Percentiles rank a stretch among this genome's conserved stretches.
These are phyloP conservation scores for Pseudocercospora crystallina DNA, from an alignment of 2,329 filamentous ascomycete species.

Conservation along the genomic window DNA sequence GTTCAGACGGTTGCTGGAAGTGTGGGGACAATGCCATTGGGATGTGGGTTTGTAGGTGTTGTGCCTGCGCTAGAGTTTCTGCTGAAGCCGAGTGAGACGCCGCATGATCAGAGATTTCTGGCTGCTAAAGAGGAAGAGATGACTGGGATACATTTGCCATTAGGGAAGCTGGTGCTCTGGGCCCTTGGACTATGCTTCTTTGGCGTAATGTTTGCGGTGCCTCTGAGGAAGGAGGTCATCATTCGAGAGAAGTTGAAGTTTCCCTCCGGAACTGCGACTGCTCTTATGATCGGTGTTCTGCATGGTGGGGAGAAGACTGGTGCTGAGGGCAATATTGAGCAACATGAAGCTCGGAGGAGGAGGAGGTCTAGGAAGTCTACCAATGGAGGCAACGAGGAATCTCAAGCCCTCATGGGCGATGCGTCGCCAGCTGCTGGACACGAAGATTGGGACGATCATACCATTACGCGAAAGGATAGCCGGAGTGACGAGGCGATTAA, in stretches of 20 bases:
- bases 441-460: constrained; percentile 27
- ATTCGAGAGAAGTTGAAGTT: constrained; percentile 91
- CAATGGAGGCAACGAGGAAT: constrained; percentile 32
- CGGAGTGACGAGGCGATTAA: constrained; percentile 28
- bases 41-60: constrained; percentile 92
- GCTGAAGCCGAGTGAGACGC: constrained; percentile 67
- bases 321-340: constrained; percentile 41
- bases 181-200: constrained; percentile 92
- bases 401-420: constrained; percentile 36
- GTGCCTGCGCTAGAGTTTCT: constrained; percentile 90
- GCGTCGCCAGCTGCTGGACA: constrained; percentile 9
- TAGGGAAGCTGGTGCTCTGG: constrained; percentile 83
- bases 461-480: constrained; percentile 13
- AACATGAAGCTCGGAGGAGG: constrained; percentile 16
- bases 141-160: constrained; percentile 41
- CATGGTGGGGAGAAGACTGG: constrained; percentile 60
- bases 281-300: constrained; percentile 85
- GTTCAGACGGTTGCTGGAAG: constrained; percentile 94
- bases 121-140: constrained; percentile 19
- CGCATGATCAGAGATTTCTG: constrained; percentile 21
- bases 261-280: constrained; percentile 92
- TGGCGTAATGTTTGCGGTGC: constrained; percentile 93
- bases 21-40: constrained; percentile 94
- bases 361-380: constrained; percentile 15
- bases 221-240: constrained; percentile 85